These are phyloP conservation scores for Naganishia kalamii DNA, from an alignment of 768 basidiomycete genomes.

Conservation along the genomic window DNA sequence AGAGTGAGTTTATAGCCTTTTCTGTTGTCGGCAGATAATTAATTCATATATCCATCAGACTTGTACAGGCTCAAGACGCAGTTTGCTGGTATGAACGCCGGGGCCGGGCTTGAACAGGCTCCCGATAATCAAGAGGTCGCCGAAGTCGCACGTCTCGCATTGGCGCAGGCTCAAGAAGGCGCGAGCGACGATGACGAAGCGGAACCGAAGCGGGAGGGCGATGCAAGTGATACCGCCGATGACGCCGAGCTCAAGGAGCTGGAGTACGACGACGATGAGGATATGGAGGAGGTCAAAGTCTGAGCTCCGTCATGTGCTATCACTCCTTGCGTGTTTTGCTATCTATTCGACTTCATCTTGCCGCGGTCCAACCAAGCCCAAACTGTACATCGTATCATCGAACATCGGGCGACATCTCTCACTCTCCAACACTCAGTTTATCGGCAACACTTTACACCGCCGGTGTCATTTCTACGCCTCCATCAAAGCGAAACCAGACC, in stretches of 20 bases:
- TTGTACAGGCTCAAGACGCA: constrained; percentile 10
- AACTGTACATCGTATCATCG: no score
- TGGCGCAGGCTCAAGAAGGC: not conserved
- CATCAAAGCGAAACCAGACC: no score
- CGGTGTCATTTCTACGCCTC: no score
- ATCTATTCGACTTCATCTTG: no score
- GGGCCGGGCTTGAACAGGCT: constrained; percentile 4
- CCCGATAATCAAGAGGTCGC: constrained; percentile 13
- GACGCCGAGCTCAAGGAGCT: constrained; percentile 8
- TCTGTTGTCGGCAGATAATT: not conserved
- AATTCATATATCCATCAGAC: not conserved
- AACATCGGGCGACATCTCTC: no score
- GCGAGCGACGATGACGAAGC: constrained; percentile 1
- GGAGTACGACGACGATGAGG: constrained; percentile 17
- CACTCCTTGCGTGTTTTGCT: no score
- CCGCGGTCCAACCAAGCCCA: no score
- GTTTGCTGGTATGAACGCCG: constrained; percentile 10
- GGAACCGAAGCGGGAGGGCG: not conserved
- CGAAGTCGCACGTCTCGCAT: not conserved
- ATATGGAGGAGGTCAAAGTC: constrained; percentile 20
- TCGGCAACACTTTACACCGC: no score
- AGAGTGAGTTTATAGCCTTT: not conserved
- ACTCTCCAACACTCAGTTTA: no score
- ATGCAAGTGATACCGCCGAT: not conserved
- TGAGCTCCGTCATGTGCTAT: not conserved